Percentiles rank a stretch among this genome's conserved stretches.
Evolutionary conservation across 345 rosid genomes (phyloP).

Genomic region (Aurinia saxatilis): DNA sequence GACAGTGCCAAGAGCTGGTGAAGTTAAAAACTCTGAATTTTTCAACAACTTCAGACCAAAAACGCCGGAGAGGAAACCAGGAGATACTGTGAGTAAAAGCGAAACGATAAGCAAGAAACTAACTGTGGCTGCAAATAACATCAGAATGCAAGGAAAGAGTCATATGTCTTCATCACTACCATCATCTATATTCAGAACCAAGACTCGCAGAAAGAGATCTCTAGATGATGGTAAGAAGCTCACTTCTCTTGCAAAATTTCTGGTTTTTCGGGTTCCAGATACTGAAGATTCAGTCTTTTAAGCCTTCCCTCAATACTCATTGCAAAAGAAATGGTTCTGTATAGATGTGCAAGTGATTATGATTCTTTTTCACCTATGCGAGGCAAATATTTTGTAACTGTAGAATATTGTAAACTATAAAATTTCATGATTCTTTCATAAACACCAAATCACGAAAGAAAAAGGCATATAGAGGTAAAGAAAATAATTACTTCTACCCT

Average conservation of each 20-base stretch:
- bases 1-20: conserved; percentile 1
- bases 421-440: neutral
- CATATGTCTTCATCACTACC: neutral
- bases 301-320: neutral
- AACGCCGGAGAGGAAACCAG: conserved; percentile 4
- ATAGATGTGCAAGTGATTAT: conserved; percentile 5
- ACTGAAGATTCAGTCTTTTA: conserved; percentile 14
- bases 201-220: neutral
- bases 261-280: conserved; percentile 19
- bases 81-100: neutral
- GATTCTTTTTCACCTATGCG: neutral
- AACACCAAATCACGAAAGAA: neutral
- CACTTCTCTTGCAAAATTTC: conserved; percentile 18
- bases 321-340: neutral
- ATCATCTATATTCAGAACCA: conserved; percentile 17
- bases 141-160: conserved; percentile 27
- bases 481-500: conserved; percentile 14
- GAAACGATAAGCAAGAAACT: conserved; percentile 13
- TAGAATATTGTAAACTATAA: too few species aligned
- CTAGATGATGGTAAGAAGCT: conserved; percentile 1
- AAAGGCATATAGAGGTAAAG: conserved; percentile 3
- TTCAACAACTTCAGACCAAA: neutral
- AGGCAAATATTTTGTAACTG: conserved; percentile 4
- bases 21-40: neutral
- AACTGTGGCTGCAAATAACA: conserved; percentile 26